Conservation (phyloP, 345 rosid genomes). For the Mercurialis annua region DNA sequence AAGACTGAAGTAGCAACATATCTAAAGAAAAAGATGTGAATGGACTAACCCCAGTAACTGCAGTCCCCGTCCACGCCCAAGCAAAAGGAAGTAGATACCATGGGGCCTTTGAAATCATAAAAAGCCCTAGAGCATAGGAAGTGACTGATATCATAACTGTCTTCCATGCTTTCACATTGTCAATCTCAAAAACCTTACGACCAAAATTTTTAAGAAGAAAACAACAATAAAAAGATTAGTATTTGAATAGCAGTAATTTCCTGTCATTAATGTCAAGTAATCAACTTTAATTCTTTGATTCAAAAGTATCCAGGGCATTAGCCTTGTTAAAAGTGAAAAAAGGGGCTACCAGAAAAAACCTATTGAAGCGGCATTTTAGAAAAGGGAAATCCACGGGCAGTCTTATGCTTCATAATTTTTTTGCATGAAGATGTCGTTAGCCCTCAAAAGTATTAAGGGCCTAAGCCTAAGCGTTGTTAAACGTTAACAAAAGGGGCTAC, state of each 20-base stretch:
- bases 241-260: not conserved
- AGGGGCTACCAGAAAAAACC: not conserved
- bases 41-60: conserved; percentile 72
- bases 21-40: not conserved
- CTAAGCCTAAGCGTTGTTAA: not conserved
- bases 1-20: not conserved
- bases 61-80: conserved; percentile 99
- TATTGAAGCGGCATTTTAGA: not conserved
- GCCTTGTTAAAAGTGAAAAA: not conserved
- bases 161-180: conserved; percentile 82
- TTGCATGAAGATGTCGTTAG: not conserved
- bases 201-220: conserved; percentile 12
- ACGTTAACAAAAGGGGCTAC: not conserved
- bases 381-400: not conserved
- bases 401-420: not conserved
- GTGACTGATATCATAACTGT: conserved; percentile 71
- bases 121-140: conserved; percentile 77
- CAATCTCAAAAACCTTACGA: conserved; percentile 78
- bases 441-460: not conserved
- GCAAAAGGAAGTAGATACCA: conserved; percentile 94
- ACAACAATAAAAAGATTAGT: conserved; percentile 2
- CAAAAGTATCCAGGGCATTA: not conserved
- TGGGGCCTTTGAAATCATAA: conserved; percentile 81
- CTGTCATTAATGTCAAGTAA: not conserved
- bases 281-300: not conserved